These are phyloP conservation scores for Elymus sibiricus DNA, from an alignment of 176 grass and related monocot genomes.

Conservation along the genomic window DNA sequence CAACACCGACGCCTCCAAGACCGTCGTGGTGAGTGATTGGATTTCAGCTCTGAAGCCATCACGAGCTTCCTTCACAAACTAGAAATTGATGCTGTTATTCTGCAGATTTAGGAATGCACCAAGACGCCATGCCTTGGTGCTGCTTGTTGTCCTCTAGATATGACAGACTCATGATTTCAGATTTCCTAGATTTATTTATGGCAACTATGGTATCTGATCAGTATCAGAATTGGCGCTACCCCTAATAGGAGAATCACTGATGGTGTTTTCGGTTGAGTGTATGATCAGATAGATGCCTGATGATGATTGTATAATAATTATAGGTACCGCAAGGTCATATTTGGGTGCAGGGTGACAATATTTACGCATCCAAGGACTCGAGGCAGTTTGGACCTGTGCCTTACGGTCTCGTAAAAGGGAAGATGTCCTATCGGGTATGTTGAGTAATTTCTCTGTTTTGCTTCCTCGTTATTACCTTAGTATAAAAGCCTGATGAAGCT, in stretches of 20 bases:
- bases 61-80: background rate
- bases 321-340: constrained; percentile 83
- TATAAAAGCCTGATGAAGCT: background rate
- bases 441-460: background rate
- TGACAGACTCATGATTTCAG: no score
- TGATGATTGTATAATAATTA: constrained; percentile 22
- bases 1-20: constrained; percentile 39
- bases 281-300: background rate
- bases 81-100: background rate
- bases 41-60: background rate
- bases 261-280: background rate
- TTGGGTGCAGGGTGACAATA: constrained; percentile 93
- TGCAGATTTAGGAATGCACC: no score
- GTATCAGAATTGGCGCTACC: background rate
- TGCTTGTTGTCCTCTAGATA: no score
- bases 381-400: constrained; percentile 76
- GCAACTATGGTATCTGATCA: background rate
- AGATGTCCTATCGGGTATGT: constrained; percentile 57
- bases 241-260: background rate
- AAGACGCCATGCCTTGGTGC: no score
- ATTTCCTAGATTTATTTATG: no score
- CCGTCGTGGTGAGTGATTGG: constrained; percentile 48
- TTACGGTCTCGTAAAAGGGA: constrained; percentile 73
- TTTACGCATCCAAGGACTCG: constrained; percentile 68
- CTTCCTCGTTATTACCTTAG: background rate